These are phyloP conservation scores for Yamadazyma scolyti DNA, from an alignment of 805 yeast genomes.

Conservation along the genomic window DNA sequence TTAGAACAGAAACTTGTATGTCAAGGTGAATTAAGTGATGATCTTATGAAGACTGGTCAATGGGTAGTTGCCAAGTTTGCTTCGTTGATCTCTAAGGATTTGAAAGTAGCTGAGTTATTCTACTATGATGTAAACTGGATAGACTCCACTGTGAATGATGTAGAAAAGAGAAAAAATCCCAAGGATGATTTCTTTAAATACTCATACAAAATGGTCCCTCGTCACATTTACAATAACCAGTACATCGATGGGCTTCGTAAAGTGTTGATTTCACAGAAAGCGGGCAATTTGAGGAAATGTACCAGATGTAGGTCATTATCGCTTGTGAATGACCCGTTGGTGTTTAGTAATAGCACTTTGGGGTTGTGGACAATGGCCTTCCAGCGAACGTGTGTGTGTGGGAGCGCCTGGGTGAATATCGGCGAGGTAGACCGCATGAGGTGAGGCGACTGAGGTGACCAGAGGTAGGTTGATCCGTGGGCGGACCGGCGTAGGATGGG, in stretches of 20 bases:
- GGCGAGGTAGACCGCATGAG: too few species aligned
- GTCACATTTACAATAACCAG: slow-evolving; percentile 20
- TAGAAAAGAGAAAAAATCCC: slow-evolving; percentile 5
- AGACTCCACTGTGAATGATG: slow-evolving; percentile 25
- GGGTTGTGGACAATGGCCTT: slow-evolving; percentile 60
- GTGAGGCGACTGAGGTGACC: too few species aligned
- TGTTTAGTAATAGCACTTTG: slow-evolving; percentile 28
- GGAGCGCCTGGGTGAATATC: slow-evolving; percentile 64
- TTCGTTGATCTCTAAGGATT: slow-evolving; percentile 38
- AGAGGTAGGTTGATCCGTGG: too few species aligned
- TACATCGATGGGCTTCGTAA: slow-evolving; percentile 38
- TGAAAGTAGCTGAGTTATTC: slow-evolving; percentile 52
- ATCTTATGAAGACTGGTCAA: slow-evolving; percentile 35
- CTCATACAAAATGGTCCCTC: slow-evolving; percentile 12
- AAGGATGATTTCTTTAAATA: slow-evolving; percentile 2
- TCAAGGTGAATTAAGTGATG: slow-evolving; percentile 55
- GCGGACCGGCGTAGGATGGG: too few species aligned
- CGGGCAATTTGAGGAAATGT: slow-evolving; percentile 30
- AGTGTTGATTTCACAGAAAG: slow-evolving; percentile 26
- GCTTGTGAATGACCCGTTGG: slow-evolving; percentile 33
- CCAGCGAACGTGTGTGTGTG: slow-evolving; percentile 75
- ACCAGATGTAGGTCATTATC: slow-evolving; percentile 43
- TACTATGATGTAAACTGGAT: slow-evolving; percentile 70
- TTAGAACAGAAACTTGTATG: slow-evolving; percentile 62
- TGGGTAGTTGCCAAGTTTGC: slow-evolving; percentile 48